These are phyloP conservation scores for Kazachstania sp. DNA, from an alignment of 1,139 yeast species.

Conservation along the genomic window DNA sequence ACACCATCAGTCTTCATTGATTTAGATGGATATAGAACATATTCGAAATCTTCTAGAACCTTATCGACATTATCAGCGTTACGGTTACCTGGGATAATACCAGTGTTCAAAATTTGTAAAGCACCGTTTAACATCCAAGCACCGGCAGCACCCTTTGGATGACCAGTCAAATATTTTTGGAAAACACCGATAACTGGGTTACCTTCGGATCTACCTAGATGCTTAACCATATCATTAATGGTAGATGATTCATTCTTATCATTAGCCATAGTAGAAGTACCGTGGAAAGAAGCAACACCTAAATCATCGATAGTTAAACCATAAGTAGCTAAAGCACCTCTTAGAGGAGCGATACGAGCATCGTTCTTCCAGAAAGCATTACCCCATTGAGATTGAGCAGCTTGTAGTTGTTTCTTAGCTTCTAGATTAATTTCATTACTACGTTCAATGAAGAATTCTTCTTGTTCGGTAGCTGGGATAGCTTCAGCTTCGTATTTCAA, in stretches of 20 bases:
- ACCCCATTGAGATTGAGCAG: conserved; percentile 93
- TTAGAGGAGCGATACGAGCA: conserved; percentile 90
- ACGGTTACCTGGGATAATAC: conserved; percentile 97
- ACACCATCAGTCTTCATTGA: conserved; percentile 91
- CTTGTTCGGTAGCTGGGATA: conserved; percentile 42
- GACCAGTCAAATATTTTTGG: conserved; percentile 98
- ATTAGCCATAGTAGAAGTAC: conserved; percentile 96
- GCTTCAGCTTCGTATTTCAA: conserved; percentile 62
- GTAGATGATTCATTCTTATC: conserved; percentile 96
- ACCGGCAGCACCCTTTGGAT: conserved; percentile 99
- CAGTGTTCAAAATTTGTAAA: conserved; percentile 82
- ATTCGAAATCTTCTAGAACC: conserved; percentile 70
- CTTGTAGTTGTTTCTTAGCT: conserved; percentile 74
- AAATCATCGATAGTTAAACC: conserved; percentile 90
- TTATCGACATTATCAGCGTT: conserved; percentile 95
- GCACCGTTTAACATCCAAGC: conserved; percentile 99
- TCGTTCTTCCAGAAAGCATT: conserved; percentile 86
- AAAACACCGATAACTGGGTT: conserved; percentile 96
- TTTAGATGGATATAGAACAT: conserved; percentile 90
- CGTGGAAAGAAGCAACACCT: conserved; percentile 98
- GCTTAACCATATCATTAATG: conserved; percentile 83
- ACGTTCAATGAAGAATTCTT: conserved; percentile 64
- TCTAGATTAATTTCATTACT: conserved; percentile 81
- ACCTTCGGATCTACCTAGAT: conserved; percentile 94
- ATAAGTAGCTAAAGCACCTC: conserved; percentile 94